Evolutionary conservation across 2,329 filamentous ascomycete genomes (phyloP).

Genomic region (Fusarium sp.): DNA sequence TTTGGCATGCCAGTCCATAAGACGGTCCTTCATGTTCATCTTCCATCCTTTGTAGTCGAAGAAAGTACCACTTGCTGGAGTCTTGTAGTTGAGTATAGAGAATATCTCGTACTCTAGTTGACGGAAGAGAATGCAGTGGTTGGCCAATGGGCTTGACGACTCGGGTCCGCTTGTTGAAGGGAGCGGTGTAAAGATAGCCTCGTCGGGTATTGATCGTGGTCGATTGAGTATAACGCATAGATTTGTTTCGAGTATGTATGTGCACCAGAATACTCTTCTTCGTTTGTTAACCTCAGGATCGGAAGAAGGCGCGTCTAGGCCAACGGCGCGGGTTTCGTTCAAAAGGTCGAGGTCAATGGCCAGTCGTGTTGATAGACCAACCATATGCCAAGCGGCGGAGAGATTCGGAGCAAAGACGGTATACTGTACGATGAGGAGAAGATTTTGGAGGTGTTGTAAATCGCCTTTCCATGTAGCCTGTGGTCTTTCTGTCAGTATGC

Average conservation of each 20-base stretch:
- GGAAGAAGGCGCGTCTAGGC: not conserved
- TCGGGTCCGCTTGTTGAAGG: constrained; percentile 5
- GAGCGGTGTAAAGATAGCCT: constrained; percentile 26
- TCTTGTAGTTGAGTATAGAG: constrained; percentile 31
- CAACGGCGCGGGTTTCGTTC: not conserved
- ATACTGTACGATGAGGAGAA: constrained; percentile 32
- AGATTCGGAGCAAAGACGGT: constrained; percentile 29
- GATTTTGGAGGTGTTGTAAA: constrained; percentile 21
- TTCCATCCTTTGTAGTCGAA: constrained; percentile 36
- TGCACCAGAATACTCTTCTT: constrained; percentile 27
- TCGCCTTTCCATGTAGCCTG: constrained; percentile 23
- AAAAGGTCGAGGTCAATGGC: constrained; percentile 28
- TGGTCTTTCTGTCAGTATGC: constrained; percentile 3
- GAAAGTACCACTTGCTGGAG: constrained; percentile 14
- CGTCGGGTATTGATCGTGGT: constrained; percentile 31
- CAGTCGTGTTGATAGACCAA: constrained; percentile 29
- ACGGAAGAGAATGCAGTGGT: constrained; percentile 39
- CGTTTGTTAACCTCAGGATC: not conserved
- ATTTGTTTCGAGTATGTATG: constrained; percentile 34
- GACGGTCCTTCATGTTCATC: constrained; percentile 24
- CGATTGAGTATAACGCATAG: constrained; percentile 24
- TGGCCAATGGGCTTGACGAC: constrained; percentile 16
- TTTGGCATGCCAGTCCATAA: constrained; percentile 33
- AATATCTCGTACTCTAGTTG: constrained; percentile 44
- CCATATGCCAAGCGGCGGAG: constrained; percentile 32